phyloP scores from a whole-genome alignment of 2,329 filamentous ascomycete genomes.

The Ophiocordyceps australis region DNA sequence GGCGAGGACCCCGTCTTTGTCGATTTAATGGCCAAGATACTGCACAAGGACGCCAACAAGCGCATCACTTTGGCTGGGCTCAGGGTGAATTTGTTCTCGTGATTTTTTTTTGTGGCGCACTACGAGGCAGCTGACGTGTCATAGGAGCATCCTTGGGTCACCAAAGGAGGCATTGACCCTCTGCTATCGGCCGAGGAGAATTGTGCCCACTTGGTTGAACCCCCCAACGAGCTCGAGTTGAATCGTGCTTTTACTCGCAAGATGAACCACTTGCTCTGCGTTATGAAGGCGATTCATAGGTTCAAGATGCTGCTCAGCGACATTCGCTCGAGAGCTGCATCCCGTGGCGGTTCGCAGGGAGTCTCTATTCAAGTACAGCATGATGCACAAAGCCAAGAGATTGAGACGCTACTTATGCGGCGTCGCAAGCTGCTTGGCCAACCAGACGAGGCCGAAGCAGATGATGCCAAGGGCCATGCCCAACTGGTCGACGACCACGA shows the following conservation, averaged over 20 bases:
- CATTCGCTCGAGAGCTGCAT: conserved; percentile 7
- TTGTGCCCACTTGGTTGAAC: conserved; percentile 59
- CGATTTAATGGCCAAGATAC: conserved; percentile 53
- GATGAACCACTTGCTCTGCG: conserved; percentile 70
- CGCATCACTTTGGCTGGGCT: conserved; percentile 71
- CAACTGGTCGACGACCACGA: conserved; percentile 43
- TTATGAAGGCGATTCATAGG: conserved; percentile 80
- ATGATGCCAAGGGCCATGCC: conserved; percentile 23
- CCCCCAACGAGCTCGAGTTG: conserved; percentile 79
- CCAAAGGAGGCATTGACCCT: conserved; percentile 56
- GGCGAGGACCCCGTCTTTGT: conserved; percentile 50
- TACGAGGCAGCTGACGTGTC: no score
- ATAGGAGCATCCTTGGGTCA: conserved; percentile 88
- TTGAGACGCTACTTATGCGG: conserved; percentile 27
- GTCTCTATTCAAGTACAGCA: conserved; percentile 12
- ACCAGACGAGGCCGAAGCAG: conserved; percentile 14
- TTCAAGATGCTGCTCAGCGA: conserved; percentile 58
- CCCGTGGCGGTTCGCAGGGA: conserved; percentile 4
- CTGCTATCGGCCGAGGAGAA: conserved; percentile 75
- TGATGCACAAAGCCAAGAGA: conserved; percentile 25
- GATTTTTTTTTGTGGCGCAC: neutral
- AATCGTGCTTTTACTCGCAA: conserved; percentile 80
- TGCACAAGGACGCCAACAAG: conserved; percentile 73
- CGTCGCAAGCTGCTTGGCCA: conserved; percentile 21
- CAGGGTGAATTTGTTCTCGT: no score